These are phyloP conservation scores for Monotropa hypopitys DNA, from an alignment of 179 eudicot species.

Conservation along the genomic window DNA sequence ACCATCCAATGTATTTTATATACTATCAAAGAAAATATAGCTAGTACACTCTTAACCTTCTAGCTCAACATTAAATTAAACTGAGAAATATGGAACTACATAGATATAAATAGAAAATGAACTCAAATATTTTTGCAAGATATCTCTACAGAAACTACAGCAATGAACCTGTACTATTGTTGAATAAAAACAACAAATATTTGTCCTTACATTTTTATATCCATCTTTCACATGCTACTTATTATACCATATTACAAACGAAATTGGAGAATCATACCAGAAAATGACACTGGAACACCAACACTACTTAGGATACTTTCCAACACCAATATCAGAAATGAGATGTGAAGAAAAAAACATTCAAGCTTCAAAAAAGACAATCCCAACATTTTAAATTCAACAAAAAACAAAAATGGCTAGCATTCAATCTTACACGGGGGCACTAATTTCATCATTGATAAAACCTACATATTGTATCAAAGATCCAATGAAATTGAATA, in stretches of 20 bases:
- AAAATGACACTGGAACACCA: conserved; percentile 17
- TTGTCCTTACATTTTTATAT: neutral
- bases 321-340: conserved; percentile 12
- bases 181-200: neutral
- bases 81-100: neutral
- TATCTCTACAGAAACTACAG: neutral
- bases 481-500: neutral
- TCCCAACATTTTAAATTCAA: neutral
- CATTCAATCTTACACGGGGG: neutral
- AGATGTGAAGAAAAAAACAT: neutral
- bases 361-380: neutral
- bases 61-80: neutral
- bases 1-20: neutral
- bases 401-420: neutral
- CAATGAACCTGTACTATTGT: neutral
- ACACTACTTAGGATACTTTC: conserved; percentile 13
- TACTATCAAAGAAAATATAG: neutral
- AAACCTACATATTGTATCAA: neutral
- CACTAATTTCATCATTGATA: neutral
- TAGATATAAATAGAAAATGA: neutral
- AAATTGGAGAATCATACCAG: conserved; percentile 20
- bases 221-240: neutral
- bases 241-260: neutral
- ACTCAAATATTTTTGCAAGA: neutral
- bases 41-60: neutral